These are phyloP conservation scores for Lachnum nothofagi DNA, from an alignment of 2,329 filamentous ascomycete species.

Conservation along the genomic window DNA sequence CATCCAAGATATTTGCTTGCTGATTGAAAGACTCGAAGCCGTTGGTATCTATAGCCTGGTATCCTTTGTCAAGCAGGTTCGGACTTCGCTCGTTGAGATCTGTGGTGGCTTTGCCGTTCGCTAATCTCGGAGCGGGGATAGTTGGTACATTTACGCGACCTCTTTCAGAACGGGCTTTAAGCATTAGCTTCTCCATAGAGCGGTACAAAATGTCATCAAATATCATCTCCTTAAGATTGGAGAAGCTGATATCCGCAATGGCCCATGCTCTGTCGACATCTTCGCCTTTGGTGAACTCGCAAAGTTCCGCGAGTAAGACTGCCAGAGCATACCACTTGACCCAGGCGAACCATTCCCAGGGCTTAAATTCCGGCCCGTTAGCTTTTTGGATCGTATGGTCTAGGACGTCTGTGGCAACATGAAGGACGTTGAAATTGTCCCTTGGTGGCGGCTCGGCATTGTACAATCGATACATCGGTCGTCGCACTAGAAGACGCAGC, in stretches of 20 bases:
- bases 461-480: constrained; percentile 2
- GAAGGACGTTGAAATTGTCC: constrained; percentile 3
- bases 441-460: background rate
- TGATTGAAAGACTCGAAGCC: background rate
- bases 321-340: constrained; percentile 8
- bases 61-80: background rate
- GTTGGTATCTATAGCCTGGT: background rate
- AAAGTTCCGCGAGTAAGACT: constrained; percentile 4
- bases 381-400: background rate
- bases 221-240: background rate
- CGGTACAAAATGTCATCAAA: background rate
- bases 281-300: background rate
- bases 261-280: constrained; percentile 3
- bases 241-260: constrained; percentile 1
- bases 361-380: background rate
- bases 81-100: background rate
- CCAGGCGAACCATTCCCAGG: constrained; percentile 6
- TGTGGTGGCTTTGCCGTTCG: background rate
- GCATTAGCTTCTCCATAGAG: constrained; percentile 1
- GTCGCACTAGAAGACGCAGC: background rate
- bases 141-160: background rate
- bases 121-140: no score
- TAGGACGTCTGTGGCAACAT: constrained; percentile 1
- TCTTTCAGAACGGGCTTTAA: constrained; percentile 1
- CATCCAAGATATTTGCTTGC: background rate